Base-by-base conservation (phyloP, 2,329 filamentous ascomycete genomes). In the Diaporthe citriasiana region DNA sequence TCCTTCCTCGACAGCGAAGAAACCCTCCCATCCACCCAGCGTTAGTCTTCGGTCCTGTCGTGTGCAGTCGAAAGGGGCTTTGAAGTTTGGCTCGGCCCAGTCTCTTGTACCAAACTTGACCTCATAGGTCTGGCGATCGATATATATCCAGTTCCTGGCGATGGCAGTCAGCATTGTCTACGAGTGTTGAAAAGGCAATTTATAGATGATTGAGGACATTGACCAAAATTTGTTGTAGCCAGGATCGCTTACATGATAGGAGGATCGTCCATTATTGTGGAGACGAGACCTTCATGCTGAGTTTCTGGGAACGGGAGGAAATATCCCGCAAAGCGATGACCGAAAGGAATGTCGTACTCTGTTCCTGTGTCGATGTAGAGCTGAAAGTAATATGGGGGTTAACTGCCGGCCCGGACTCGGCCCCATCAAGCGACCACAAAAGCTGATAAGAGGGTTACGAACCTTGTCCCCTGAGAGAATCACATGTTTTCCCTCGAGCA, bases 261-360 rank as follows among this genome's bases (percentile, higher is more conserved):
- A n/a, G 86, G 84, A 19, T 84, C 84, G 68, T 87, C 83, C 45
- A 83, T 85, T 51, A 88, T 87, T 13, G 85, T 87, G 63, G 84
- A 87, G 38, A 88, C 86, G 2, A 88, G 79, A 5, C 86, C 86
- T 50, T 86, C 83, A 56, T 85, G 83, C 35, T 80, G 74, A n/a
- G 83, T 76, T n/a, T 89, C 89, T 4, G 89, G 89, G 76, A 90
- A 90, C 1, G 89, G 88, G 30, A 90, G 81, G 76, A 85, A 90
- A 77, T 91, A 90, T 35, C 89, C 89, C 4, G 87, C 84, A 77
- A 89, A 90, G 0, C 86, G 85, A 78, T 90, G 88, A 4, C 87
- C 85, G 68, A 82, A 81, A 1, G 76, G 78, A 70, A 79, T 75
- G 70, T 77, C 78, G 59, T 74, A 77, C 45, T 79, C 75, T 70